Evolutionary conservation across 2,329 filamentous ascomycete genomes (phyloP).

Genomic region (Diaporthe ampelina): DNA sequence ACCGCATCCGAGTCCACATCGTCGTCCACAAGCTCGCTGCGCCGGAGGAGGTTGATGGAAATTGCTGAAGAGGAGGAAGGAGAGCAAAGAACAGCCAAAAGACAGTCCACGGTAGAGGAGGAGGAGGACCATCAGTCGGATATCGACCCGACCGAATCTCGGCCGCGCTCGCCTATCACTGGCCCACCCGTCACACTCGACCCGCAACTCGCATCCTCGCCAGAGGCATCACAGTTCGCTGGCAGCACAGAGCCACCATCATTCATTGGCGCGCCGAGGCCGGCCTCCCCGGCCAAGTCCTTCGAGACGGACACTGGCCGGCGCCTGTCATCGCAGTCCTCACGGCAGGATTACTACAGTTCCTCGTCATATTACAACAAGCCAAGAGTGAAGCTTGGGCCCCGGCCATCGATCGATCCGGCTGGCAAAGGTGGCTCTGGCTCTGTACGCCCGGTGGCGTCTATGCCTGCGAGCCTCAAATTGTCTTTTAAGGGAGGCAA

Average conservation of each 20-base stretch:
- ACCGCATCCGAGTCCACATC: conserved; percentile 88
- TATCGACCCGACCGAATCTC: conserved; percentile 46
- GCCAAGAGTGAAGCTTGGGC: conserved; percentile 90
- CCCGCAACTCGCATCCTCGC: conserved; percentile 64
- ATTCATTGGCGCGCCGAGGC: conserved; percentile 63
- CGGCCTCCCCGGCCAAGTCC: conserved; percentile 61
- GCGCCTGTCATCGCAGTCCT: conserved; percentile 66
- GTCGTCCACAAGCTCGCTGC: conserved; percentile 85
- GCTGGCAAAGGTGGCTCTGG: conserved; percentile 71
- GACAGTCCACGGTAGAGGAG: conserved; percentile 68
- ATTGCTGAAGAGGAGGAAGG: conserved; percentile 96
- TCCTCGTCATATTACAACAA: conserved; percentile 65
- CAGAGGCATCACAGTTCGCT: conserved; percentile 65
- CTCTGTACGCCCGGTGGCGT: conserved; percentile 79
- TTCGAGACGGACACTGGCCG: conserved; percentile 55
- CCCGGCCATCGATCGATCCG: conserved; percentile 81
- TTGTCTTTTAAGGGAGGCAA: conserved; percentile 71
- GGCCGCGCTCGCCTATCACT: conserved; percentile 51
- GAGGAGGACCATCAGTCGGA: conserved; percentile 55
- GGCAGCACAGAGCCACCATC: conserved; percentile 64
- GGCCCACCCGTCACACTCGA: conserved; percentile 63
- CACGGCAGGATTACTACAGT: conserved; percentile 64
- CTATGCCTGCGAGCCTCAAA: conserved; percentile 85
- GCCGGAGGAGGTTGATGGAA: conserved; percentile 84
- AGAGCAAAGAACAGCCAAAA: conserved; percentile 68